Evolutionary conservation across 495 filamentous ascomycete species (phyloP).

Genomic region (Annulohypoxylon nitens): DNA sequence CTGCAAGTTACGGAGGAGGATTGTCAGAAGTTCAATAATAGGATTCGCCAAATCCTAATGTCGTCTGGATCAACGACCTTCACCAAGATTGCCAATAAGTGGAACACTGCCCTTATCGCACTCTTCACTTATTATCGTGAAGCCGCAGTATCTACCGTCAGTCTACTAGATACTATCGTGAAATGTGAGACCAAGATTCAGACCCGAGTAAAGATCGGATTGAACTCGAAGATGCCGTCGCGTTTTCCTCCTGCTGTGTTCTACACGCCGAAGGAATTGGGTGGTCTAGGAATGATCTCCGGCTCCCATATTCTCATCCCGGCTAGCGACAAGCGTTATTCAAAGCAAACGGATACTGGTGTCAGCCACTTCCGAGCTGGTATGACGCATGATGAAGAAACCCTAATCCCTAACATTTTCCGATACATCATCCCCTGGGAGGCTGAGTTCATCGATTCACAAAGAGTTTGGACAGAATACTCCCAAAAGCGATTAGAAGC

Average conservation of each 20-base stretch:
- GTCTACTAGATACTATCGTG: slow-evolving; percentile 96
- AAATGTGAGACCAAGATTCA: slow-evolving; percentile 99
- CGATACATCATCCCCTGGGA: slow-evolving; percentile 99
- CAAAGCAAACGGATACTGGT: slow-evolving; percentile 95
- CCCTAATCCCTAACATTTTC: slow-evolving; percentile 98
- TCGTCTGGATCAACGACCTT: slow-evolving; percentile 98
- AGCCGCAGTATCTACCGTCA: slow-evolving; percentile 96
- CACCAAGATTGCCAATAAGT: slow-evolving; percentile 99
- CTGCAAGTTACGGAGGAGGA: slow-evolving; percentile 98
- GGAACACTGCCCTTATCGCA: slow-evolving; percentile 99
- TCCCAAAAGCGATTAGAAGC: slow-evolving; percentile 98
- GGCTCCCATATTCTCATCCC: slow-evolving; percentile 99
- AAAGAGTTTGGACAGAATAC: slow-evolving; percentile 99
- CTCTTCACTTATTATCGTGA: slow-evolving; percentile 99
- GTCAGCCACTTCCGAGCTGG: slow-evolving; percentile 98
- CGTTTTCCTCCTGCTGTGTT: slow-evolving; percentile 99
- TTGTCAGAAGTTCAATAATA: slow-evolving; percentile 99
- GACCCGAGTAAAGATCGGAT: slow-evolving; percentile 97
- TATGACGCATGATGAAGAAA: slow-evolving; percentile 99
- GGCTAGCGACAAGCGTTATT: slow-evolving; percentile 97
- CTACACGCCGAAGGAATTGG: slow-evolving; percentile 98
- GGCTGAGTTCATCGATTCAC: slow-evolving; percentile 98
- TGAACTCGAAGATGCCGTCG: slow-evolving; percentile 99
- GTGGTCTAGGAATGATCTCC: slow-evolving; percentile 98
- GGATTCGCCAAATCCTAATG: slow-evolving; percentile 99